Conservation (phyloP, 1,284 basidiomycete genomes). For the Ustilago xerochloae region DNA sequence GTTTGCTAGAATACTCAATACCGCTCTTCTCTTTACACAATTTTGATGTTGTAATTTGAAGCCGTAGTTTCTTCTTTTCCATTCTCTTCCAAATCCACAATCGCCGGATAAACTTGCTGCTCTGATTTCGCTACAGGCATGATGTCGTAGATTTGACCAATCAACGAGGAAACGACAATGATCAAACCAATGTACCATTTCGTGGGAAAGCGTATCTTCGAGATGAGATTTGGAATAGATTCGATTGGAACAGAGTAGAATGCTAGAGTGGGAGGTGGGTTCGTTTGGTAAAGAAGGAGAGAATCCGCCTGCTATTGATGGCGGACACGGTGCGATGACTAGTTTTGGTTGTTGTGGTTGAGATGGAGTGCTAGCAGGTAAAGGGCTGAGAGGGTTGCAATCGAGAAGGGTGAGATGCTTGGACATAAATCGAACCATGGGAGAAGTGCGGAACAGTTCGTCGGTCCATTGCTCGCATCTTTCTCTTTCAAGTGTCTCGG, state of each 20-base stretch:
- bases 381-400: slow-evolving; percentile 51
- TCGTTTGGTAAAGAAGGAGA: slow-evolving; percentile 44
- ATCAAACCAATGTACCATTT: slow-evolving; percentile 95
- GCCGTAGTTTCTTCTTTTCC: slow-evolving; percentile 69
- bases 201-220: slow-evolving; percentile 92
- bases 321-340: slow-evolving; percentile 57
- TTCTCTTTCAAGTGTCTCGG: slow-evolving; percentile 41
- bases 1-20: slow-evolving; percentile 83
- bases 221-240: slow-evolving; percentile 81
- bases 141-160: slow-evolving; percentile 88
- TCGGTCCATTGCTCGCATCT: slow-evolving; percentile 62
- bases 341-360: slow-evolving; percentile 40
- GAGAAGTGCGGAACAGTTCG: slow-evolving; percentile 60
- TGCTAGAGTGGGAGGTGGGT: slow-evolving; percentile 47
- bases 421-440: slow-evolving; percentile 67
- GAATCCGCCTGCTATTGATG: slow-evolving; percentile 62
- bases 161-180: slow-evolving; percentile 93
- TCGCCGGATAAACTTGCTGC: slow-evolving; percentile 82
- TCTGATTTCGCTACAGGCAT: slow-evolving; percentile 95
- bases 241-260: slow-evolving; percentile 64
- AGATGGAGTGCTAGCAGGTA: neutral
- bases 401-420: slow-evolving; percentile 61
- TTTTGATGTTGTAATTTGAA: slow-evolving; percentile 89
- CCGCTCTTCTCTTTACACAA: slow-evolving; percentile 88
- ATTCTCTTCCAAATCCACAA: slow-evolving; percentile 23